Base-by-base conservation (phyloP, 768 basidiomycete genomes). In the Rhizopogon vinicolor region DNA sequence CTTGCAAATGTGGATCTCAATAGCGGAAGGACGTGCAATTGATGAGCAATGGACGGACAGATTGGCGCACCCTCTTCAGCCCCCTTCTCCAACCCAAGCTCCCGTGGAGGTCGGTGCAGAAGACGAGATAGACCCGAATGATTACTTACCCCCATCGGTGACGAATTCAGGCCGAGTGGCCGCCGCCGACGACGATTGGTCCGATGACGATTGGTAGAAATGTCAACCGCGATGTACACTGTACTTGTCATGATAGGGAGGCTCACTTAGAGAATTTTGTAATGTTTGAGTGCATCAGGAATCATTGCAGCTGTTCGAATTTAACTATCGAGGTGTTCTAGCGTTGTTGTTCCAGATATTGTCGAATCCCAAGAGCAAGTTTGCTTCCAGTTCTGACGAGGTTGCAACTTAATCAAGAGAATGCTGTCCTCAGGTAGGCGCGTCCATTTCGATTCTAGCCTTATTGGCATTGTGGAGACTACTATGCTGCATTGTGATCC, bases 11-110 rank as follows among this genome's bases (percentile, higher is more conserved):
- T 82, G 78, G 79, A 65, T 62, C 41, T 71, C 72, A 9, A 79
- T 81, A 78, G 66, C 78, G 9, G 73, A 76, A 14, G 77, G 74
- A 2, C 61, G 60, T 13, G 59, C 77, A 18, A 78, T 82, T 28
- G 78, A 80, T 49, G 76, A 82, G 54, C 79, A 80, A 52, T 66
- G 63, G 54, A 60, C 54, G 29, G 18, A 57, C 5, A 68, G 69
- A 1, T 7, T 22, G 14, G 52, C 58, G 37, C 50, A 51, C 14
- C 45, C 60, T 10, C 60, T 64, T 5, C 51, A 40, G 7, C 51
- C 62, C 41, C 56, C 56, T 13, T 58, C 67, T 1, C 60, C 51
- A 6, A 60, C 56, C 12, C 62, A 55, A 4, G 40, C 41, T 14
- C 41, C 39, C 19, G 41, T 42, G 31, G 12, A 18, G 19, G 48